phyloP scores from a whole-genome alignment of 305 asterid genomes.

The Solanum hybrid region DNA sequence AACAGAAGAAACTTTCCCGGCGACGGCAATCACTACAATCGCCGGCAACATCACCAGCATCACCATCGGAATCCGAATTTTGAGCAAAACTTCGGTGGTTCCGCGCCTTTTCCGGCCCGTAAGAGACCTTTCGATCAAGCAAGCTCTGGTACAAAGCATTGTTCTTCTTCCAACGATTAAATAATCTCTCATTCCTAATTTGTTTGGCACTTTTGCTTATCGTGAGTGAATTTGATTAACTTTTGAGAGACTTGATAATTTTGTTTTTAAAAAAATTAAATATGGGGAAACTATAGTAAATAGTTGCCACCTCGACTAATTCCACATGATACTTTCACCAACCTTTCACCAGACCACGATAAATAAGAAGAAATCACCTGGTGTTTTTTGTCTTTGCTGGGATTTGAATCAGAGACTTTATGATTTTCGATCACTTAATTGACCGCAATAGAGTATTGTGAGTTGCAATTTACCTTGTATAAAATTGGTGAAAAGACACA shows the following conservation, averaged over 20 bases:
- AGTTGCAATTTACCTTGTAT: not conserved
- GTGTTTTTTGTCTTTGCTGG: not conserved
- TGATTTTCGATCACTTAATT: not conserved
- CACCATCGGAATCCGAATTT: constrained; percentile 24
- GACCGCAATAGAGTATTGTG: not conserved
- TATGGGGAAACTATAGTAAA: not conserved
- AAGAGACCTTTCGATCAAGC: constrained; percentile 47
- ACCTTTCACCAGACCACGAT: not conserved
- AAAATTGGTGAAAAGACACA: not conserved
- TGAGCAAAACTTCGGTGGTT: constrained; percentile 24
- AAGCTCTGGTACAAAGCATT: not conserved
- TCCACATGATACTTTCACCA: not conserved
- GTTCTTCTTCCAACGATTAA: constrained; percentile 4
- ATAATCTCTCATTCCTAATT: not conserved
- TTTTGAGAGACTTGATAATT: not conserved
- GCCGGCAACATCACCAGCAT: constrained; percentile 11
- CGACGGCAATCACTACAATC: constrained; percentile 1
- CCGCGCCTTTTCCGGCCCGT: constrained; percentile 34
- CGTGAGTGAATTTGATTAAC: not conserved
- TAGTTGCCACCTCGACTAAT: not conserved
- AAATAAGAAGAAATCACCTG: not conserved
- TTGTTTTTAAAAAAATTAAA: not conserved
- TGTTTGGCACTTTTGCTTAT: not conserved
- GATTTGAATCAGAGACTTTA: not conserved
- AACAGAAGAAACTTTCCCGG: constrained; percentile 11